Conservation (phyloP, 78 protist species). For the Cavenderia fasciculata region DNA sequence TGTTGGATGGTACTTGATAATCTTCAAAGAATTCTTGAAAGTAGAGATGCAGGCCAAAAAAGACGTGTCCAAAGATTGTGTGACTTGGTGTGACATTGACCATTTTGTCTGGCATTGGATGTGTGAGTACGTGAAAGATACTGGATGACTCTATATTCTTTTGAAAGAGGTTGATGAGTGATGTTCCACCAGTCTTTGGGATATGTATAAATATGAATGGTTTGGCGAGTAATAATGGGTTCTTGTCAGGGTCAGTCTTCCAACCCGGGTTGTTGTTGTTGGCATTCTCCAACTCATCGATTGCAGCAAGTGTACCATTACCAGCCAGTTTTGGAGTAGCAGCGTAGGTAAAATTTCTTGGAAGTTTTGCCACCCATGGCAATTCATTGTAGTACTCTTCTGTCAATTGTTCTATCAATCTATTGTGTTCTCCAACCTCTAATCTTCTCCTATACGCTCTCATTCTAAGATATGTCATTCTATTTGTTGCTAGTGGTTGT, state of each 20-base stretch:
- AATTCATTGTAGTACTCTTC: not conserved
- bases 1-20: not conserved
- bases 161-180: not conserved
- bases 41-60: conserved; percentile 56
- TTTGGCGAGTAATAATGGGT: conserved; percentile 37
- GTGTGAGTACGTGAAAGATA: conserved; percentile 7
- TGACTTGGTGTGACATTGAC: not conserved
- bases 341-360: conserved; percentile 1
- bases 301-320: too few relatives aligned
- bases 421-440: not conserved
- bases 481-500: not conserved
- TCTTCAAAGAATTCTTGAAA: not conserved
- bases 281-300: too few relatives aligned
- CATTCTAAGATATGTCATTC: not conserved
- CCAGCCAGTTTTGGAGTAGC: not conserved
- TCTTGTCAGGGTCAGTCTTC: not conserved
- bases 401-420: not conserved
- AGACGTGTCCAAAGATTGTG: conserved; percentile 46
- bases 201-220: conserved; percentile 65
- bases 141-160: conserved; percentile 1
- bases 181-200: conserved; percentile 52
- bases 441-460: not conserved
- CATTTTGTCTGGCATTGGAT: not conserved
- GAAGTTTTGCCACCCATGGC: too few relatives aligned
- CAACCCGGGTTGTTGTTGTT: not conserved